These are phyloP conservation scores for Apiospora malaysiana DNA, from an alignment of 2,329 filamentous ascomycete species.

Conservation along the genomic window DNA sequence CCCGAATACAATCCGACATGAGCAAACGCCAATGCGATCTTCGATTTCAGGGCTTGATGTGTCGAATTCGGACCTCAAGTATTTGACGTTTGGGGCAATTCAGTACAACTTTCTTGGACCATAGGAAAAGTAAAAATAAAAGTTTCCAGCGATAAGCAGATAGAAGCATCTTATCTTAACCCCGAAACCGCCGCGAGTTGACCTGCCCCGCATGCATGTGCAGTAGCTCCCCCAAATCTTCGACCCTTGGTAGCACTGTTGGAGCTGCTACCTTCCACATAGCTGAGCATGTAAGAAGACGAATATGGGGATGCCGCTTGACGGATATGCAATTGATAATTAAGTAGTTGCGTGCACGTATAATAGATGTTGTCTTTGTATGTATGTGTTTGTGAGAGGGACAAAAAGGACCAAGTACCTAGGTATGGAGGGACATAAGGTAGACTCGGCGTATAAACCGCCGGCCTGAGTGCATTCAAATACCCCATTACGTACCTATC, in stretches of 20 bases:
- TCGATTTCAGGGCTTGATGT: background rate
- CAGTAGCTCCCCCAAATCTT: background rate
- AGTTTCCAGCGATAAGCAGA: conserved; percentile 8
- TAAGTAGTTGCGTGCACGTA: too few species aligned
- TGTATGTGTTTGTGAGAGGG: too few species aligned
- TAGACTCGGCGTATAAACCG: too few species aligned
- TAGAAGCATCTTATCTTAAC: background rate
- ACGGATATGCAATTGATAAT: background rate
- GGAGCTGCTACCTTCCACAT: too few species aligned
- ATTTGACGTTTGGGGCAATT: background rate
- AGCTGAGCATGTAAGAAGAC: background rate
- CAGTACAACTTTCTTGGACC: background rate
- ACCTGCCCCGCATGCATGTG: background rate
- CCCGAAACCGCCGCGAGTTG: background rate
- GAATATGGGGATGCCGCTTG: background rate
- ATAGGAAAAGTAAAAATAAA: conserved; percentile 15
- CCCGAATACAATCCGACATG: background rate
- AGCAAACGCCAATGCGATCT: background rate
- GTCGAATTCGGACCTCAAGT: background rate
- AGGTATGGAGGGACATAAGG: too few species aligned
- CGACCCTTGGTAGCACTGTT: background rate
- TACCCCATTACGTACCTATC: too few species aligned
- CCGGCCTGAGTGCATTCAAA: too few species aligned
- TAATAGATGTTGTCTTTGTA: too few species aligned
- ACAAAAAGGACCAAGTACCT: too few species aligned